phyloP scores from a whole-genome alignment of 73 alveolate genomes.

The Stentor coeruleus region DNA sequence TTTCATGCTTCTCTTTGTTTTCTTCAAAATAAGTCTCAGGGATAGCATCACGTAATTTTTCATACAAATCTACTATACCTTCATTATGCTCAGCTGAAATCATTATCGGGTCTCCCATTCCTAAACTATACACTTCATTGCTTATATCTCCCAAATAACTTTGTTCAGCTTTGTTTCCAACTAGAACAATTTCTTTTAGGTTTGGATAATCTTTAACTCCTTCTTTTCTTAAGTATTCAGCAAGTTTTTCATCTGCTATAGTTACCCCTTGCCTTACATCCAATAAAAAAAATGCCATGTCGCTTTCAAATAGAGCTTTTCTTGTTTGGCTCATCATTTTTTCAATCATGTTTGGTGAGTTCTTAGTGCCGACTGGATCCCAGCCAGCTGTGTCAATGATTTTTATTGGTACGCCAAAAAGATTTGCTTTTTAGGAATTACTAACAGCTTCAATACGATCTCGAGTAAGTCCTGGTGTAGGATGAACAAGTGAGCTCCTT shows the following conservation, averaged over 20 bases:
- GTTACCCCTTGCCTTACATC: slow-evolving; percentile 76
- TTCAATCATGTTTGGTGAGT: slow-evolving; percentile 29
- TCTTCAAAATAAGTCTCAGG: slow-evolving; percentile 50
- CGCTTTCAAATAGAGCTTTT: slow-evolving; percentile 68
- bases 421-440: slow-evolving; percentile 37
- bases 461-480: slow-evolving; percentile 59
- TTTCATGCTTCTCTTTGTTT: slow-evolving; percentile 38
- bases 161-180: slow-evolving; percentile 35
- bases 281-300: slow-evolving; percentile 62
- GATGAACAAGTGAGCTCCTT: slow-evolving; percentile 54
- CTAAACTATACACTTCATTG: slow-evolving; percentile 52
- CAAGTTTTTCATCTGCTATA: slow-evolving; percentile 55
- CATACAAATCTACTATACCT: slow-evolving; percentile 67
- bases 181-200: slow-evolving; percentile 28
- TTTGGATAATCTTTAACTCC: slow-evolving; percentile 23
- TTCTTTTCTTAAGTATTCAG: slow-evolving; percentile 59
- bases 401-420: slow-evolving; percentile 67
- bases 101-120: slow-evolving; percentile 72
- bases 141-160: slow-evolving; percentile 29
- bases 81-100: slow-evolving; percentile 86
- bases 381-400: slow-evolving; percentile 90
- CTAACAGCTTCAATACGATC: slow-evolving; percentile 66
- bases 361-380: slow-evolving; percentile 43
- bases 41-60: slow-evolving; percentile 41
- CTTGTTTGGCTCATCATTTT: slow-evolving; percentile 53